These are phyloP conservation scores for Pseudomonodictys pantanalensis DNA, from an alignment of 495 filamentous ascomycete genomes.

Conservation along the genomic window DNA sequence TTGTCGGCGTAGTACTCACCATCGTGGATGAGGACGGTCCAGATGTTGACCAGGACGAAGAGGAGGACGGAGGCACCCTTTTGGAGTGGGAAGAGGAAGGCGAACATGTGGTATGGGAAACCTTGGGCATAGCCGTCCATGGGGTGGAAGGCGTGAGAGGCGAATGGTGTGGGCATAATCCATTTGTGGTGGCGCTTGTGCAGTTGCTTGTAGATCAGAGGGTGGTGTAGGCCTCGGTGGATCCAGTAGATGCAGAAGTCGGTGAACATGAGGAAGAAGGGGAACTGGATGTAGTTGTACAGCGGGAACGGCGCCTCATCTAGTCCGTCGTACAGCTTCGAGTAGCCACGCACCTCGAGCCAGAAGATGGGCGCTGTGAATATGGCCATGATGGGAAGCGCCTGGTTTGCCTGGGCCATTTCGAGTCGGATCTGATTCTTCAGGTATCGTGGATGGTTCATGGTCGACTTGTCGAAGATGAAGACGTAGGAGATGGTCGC, in stretches of 20 bases:
- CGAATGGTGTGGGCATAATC: conserved; percentile 97
- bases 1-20: conserved; percentile 91
- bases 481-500: conserved; percentile 83
- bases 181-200: conserved; percentile 99
- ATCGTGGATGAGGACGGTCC: conserved; percentile 97
- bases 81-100: conserved; percentile 89
- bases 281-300: conserved; percentile 86
- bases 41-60: conserved; percentile 92
- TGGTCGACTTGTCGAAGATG: conserved; percentile 88
- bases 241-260: conserved; percentile 95
- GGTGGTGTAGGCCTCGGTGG: conserved; percentile 85
- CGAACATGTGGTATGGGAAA: conserved; percentile 89
- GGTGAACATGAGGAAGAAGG: conserved; percentile 88
- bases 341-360: conserved; percentile 78
- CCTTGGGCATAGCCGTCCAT: conserved; percentile 91
- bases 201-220: conserved; percentile 75
- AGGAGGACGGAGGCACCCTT: conserved; percentile 83
- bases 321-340: conserved; percentile 78
- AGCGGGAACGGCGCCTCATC: conserved; percentile 67
- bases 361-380: conserved; percentile 82
- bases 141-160: conserved; percentile 92
- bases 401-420: conserved; percentile 69
- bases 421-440: conserved; percentile 89
- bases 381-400: conserved; percentile 80
- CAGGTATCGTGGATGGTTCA: conserved; percentile 90